Conservation (phyloP, 2,329 filamentous ascomycete genomes). For the Thyridium curvatum region DNA sequence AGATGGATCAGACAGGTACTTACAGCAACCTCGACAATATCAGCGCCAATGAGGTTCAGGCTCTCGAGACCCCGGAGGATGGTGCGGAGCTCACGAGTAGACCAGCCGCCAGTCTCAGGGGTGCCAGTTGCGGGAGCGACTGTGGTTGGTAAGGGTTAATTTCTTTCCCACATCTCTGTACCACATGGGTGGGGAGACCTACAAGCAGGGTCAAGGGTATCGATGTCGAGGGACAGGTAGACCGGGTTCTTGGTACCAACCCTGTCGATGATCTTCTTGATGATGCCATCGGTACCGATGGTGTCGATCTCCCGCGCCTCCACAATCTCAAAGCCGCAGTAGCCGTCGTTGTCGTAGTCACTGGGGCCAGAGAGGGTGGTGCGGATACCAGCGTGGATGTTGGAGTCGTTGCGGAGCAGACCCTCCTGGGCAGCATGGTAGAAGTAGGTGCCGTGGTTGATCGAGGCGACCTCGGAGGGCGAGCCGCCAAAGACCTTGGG, state of each 20-base stretch:
- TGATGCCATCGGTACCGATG: conserved; percentile 61
- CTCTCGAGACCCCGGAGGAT: conserved; percentile 64
- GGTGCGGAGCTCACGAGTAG: conserved; percentile 64
- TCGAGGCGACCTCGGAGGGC: conserved; percentile 65
- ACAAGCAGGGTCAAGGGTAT: conserved; percentile 80
- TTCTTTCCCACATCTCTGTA: too few species aligned
- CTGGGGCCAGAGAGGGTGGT: conserved; percentile 73
- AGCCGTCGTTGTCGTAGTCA: conserved; percentile 81
- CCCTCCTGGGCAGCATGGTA: conserved; percentile 77
- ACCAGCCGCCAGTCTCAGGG: conserved; percentile 72
- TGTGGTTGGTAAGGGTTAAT: conserved; percentile 16
- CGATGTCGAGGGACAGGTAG: conserved; percentile 81
- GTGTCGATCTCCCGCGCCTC: conserved; percentile 56
- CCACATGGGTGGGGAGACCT: conserved; percentile 17
- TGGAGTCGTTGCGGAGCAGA: conserved; percentile 72
- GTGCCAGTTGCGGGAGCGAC: conserved; percentile 70
- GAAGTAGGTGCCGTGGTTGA: conserved; percentile 89
- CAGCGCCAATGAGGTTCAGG: conserved; percentile 62
- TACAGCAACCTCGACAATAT: conserved; percentile 66
- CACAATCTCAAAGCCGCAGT: conserved; percentile 77
- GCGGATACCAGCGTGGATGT: conserved; percentile 82
- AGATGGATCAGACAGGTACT: conserved; percentile 14
- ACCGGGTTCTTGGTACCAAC: conserved; percentile 71
- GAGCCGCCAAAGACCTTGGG: conserved; percentile 84
- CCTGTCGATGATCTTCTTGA: conserved; percentile 68